Evolutionary conservation across 2,329 filamentous ascomycete species (phyloP), one percentile per base, ranked within the genome.

Genomic region (Alternaria arborescens): DNA sequence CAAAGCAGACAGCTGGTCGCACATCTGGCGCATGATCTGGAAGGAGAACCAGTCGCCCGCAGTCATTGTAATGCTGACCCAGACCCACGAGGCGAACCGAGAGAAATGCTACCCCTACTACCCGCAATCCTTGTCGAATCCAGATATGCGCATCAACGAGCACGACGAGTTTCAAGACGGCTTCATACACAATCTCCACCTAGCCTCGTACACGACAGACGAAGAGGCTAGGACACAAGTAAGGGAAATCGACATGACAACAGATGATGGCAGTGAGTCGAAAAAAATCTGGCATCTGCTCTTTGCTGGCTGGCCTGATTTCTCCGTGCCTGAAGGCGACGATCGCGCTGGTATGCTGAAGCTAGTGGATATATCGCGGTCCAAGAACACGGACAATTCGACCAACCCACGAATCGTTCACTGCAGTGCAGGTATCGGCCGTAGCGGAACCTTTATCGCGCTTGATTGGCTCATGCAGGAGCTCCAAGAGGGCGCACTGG

Each of bases 11-110:
- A 92, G 91, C 16, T 85, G 90, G 56, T 87, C 89, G 67, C 93
- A 97, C 74, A 91, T 97, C 67, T 99, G 94, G 92, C 92, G 95
- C 74, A 99, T 99, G 95, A 84, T 97, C 36, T 91, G 92, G 76
- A 89, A 96, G 72, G 92, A 96, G 78, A 87, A 84, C n/a, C 88
- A 90, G 3, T 75, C 73, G 28, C 78, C 80, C 1, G 93, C 88
- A 1, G 92, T 98, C 58, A 90, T 98, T 54, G 89, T 98, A 58
- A 97, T 98, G 92, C 87, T 99, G 64, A 99, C 94, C 3, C 92
- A 93, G 75, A 94, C 93, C 26, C 85, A 91, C 73, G 94, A 98
- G 78, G 84, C 86, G 32, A 86, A 87, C 59, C 83, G 87, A 71
- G 88, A 96, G 78, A 97, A 97, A 78, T 98, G 94, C 79, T 92